Percentiles rank a stretch among this genome's conserved stretches.
Evolutionary conservation across 495 filamentous ascomycete genomes (phyloP).

Genomic region (Achaetomiella virescens): DNA sequence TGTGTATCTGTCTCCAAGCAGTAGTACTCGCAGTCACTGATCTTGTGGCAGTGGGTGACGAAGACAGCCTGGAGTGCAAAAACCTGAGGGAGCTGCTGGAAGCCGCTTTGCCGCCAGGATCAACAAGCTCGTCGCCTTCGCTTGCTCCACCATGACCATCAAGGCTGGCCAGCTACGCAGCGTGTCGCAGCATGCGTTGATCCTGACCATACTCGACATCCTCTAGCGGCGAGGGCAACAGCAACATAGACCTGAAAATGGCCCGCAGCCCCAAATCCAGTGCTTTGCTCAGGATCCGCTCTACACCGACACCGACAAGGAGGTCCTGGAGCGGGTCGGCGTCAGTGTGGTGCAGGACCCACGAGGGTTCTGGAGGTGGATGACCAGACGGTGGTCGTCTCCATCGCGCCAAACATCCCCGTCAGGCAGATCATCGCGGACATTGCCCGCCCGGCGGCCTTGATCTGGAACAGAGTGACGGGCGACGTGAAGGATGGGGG

Average conservation of each 20-base stretch:
- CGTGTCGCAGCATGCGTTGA: neutral
- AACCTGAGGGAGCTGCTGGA: too few relatives aligned
- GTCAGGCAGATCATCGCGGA: conserved; percentile 32
- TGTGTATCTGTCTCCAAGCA: too few relatives aligned
- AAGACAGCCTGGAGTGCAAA: too few relatives aligned
- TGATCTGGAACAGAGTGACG: conserved; percentile 25
- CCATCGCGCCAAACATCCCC: conserved; percentile 21
- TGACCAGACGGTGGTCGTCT: conserved; percentile 24
- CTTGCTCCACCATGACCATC: neutral
- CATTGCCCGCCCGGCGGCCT: conserved; percentile 24
- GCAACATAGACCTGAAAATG: too few relatives aligned
- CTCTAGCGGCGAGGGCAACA: neutral
- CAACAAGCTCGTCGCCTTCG: neutral
- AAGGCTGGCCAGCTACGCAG: neutral
- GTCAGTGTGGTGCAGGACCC: conserved; percentile 27
- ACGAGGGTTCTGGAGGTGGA: conserved; percentile 25
- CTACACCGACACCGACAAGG: neutral
- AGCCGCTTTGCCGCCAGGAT: too few relatives aligned
- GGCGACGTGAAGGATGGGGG: too few relatives aligned
- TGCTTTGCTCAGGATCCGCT: conserved; percentile 9
- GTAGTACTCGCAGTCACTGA: too few relatives aligned
- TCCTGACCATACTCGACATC: neutral
- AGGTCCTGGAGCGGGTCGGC: neutral
- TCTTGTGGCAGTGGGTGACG: too few relatives aligned
- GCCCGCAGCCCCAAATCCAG: too few relatives aligned